phyloP scores from a whole-genome alignment of 371 early-diverging fungal genomes.

The Mortierella sp. region DNA sequence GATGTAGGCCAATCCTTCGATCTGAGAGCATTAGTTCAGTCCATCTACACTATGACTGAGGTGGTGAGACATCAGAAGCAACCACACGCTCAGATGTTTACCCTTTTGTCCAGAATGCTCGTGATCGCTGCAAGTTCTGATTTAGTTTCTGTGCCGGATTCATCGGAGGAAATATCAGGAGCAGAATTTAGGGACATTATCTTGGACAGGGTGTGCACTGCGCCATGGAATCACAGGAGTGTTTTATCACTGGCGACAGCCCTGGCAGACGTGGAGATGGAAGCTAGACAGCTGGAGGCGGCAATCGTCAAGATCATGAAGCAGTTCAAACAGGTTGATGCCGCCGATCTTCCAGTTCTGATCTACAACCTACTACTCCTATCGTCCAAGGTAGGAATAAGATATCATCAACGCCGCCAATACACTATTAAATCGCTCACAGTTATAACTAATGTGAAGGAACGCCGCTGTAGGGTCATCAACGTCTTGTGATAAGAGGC shows the following conservation, averaged over 20 bases:
- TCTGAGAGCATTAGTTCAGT: slow-evolving; percentile 25
- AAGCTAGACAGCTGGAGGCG: slow-evolving; percentile 58
- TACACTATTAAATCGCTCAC: not conserved
- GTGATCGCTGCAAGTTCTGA: slow-evolving; percentile 57
- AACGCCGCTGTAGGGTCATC: slow-evolving; percentile 57
- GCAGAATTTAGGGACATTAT: slow-evolving; percentile 48
- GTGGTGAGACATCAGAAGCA: slow-evolving; percentile 34
- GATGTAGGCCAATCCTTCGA: slow-evolving; percentile 43
- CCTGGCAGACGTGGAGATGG: slow-evolving; percentile 65
- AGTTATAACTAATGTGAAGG: not conserved
- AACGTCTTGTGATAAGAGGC: slow-evolving; percentile 60
- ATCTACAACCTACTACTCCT: slow-evolving; percentile 69
- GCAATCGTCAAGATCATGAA: slow-evolving; percentile 56
- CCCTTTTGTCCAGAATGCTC: slow-evolving; percentile 62
- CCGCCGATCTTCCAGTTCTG: slow-evolving; percentile 68
- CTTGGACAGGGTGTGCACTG: slow-evolving; percentile 56
- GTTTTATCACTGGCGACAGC: slow-evolving; percentile 63
- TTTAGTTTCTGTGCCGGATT: slow-evolving; percentile 26
- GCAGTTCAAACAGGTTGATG: slow-evolving; percentile 63
- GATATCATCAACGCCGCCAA: not conserved
- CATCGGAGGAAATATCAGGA: slow-evolving; percentile 51
- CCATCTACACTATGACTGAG: slow-evolving; percentile 34
- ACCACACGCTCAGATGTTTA: slow-evolving; percentile 55
- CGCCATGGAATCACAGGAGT: slow-evolving; percentile 60
- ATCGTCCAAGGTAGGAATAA: slow-evolving; percentile 65